Evolutionary conservation across 1,284 basidiomycete species (phyloP).

Genomic region (Sutorius eximius): DNA sequence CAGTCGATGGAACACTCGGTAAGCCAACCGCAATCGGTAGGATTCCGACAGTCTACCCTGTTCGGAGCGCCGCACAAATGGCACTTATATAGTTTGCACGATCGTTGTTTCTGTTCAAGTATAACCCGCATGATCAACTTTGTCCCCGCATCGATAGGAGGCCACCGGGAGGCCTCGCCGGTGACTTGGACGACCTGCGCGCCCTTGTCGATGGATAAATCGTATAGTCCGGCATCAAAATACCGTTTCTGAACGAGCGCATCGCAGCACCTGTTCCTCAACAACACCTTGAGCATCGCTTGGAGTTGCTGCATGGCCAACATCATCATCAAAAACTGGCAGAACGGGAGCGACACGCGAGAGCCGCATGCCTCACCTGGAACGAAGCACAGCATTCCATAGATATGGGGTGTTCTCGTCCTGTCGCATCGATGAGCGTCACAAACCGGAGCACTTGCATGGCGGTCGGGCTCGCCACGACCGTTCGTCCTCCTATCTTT

Average conservation of each 20-base stretch:
- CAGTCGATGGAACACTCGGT: conserved; percentile 29
- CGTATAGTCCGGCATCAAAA: conserved; percentile 25
- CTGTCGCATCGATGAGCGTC: conserved; percentile 27
- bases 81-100: conserved; percentile 21
- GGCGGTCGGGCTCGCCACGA: conserved; percentile 20
- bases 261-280: conserved; percentile 20
- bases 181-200: conserved; percentile 25
- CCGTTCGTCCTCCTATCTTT: conserved; percentile 12
- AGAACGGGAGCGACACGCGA: not conserved
- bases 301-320: conserved; percentile 21
- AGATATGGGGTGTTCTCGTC: conserved; percentile 25
- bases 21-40: conserved; percentile 25
- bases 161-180: conserved; percentile 23
- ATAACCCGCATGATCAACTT: conserved; percentile 28
- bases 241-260: conserved; percentile 27
- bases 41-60: conserved; percentile 17
- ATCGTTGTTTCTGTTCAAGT: conserved; percentile 24
- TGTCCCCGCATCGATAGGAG: conserved; percentile 26
- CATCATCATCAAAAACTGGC: not conserved
- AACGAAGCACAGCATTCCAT: conserved; percentile 30
- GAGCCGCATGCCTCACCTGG: conserved; percentile 13
- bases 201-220: conserved; percentile 25
- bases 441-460: conserved; percentile 23
- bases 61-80: conserved; percentile 26
- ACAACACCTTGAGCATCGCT: conserved; percentile 16